Evolutionary conservation across 2,329 filamentous ascomycete genomes (phyloP), one percentile per base, ranked within the genome.

Genomic region (Sporothrix pallida): DNA sequence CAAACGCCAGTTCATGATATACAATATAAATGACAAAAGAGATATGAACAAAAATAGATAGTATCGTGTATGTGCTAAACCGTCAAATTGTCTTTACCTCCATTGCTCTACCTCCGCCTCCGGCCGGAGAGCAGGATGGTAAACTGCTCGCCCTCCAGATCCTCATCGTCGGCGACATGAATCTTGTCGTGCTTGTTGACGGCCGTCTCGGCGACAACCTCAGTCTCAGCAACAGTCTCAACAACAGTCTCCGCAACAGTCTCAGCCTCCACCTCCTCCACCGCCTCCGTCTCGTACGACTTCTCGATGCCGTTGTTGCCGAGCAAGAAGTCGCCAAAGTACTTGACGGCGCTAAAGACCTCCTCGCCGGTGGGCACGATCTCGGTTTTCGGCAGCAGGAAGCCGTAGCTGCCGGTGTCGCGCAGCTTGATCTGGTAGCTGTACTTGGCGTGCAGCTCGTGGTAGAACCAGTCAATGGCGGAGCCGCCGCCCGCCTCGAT

Each of bases 391-490:
- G 96, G 96, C 3, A 98, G 84, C 67, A 99, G 84, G 80, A 98
- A 99, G 0, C 96, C 96, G 80, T 98, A 98, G 80, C 91, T 96
- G 10, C 96, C 96, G 0, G 93, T 96, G 81, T 99, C 96, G 68
- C 96, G 87, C 42, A 99, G 85, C 83, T 98, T 98, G 83, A 96
- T 92, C 85, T 98, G 96, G 81, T 97, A 98, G 74, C 94, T 93
- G 81, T 93, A 97, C 76, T 89, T 90, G 20, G 95, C 93, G 65
- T 87, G 85, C 75, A 98, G 83, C 78, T 97, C 92, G 78, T 97
- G 93, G 80, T 97, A 97, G 82, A 99, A 97, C 90, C 93, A 98
- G 82, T 98, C 96, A 58, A 98, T 89, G 1, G 93, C 93, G 68
- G 93, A 95, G 2, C 95, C 95, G 54, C 95, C 95, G 3, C 91